Conservation (phyloP, 441 rosid species). For the Euphorbia celastroides region DNA sequence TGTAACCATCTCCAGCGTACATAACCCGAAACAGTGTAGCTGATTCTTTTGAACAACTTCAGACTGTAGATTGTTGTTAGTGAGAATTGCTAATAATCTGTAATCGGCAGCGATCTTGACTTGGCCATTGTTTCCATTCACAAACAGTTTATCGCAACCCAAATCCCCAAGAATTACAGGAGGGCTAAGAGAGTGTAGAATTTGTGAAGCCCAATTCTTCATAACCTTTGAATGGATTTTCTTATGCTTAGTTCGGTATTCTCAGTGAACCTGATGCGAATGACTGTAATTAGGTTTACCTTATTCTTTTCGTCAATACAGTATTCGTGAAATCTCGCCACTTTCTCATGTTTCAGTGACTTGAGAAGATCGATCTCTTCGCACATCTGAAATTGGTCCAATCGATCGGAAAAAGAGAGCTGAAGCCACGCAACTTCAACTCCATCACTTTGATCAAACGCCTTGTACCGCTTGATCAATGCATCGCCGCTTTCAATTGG, state of each 20-base stretch:
- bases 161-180: constrained; percentile 68
- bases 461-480: constrained; percentile 17
- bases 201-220: constrained; percentile 77
- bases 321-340: constrained; percentile 36
- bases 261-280: constrained; percentile 69
- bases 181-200: constrained; percentile 60
- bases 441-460: constrained; percentile 67
- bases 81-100: constrained; percentile 55
- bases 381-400: constrained; percentile 53
- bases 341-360: constrained; percentile 58
- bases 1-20: constrained; percentile 79
- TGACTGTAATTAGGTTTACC: constrained; percentile 71
- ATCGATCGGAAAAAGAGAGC: constrained; percentile 46
- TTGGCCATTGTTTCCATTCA: constrained; percentile 73
- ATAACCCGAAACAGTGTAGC: constrained; percentile 75
- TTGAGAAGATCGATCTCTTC: constrained; percentile 67
- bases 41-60: constrained; percentile 71
- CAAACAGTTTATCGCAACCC: constrained; percentile 70
- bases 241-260: constrained; percentile 63
- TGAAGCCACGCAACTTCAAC: constrained; percentile 85
- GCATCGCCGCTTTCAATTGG: not conserved
- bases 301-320: constrained; percentile 8
- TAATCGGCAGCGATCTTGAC: constrained; percentile 75
- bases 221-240: constrained; percentile 62
- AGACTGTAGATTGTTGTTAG: constrained; percentile 36